These are phyloP conservation scores for Aspergillus sp. DNA, from an alignment of 2,329 filamentous ascomycete genomes.

Conservation along the genomic window DNA sequence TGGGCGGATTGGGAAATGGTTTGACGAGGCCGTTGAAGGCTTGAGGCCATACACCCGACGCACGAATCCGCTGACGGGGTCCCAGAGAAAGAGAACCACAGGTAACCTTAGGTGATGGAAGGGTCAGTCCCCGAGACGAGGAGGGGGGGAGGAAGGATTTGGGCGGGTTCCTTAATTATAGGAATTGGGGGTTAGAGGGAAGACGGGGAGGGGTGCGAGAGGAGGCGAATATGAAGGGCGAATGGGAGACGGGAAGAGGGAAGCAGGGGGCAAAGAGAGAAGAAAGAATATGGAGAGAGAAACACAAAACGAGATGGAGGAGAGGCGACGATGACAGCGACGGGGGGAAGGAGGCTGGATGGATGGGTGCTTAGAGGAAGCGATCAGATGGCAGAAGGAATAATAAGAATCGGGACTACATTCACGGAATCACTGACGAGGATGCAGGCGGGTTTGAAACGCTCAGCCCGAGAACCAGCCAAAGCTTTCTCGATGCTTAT, in stretches of 20 bases:
- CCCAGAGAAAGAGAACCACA: not conserved
- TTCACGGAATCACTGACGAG: constrained; percentile 8
- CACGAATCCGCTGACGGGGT: constrained; percentile 2
- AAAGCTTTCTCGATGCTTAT: constrained; percentile 7
- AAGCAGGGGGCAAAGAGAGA: not conserved
- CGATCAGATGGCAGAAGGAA: constrained; percentile 6
- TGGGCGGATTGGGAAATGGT: constrained; percentile 11
- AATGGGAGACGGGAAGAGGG: not conserved
- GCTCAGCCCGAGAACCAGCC: not conserved
- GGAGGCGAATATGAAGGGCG: not conserved
- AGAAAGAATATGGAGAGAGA: not conserved
- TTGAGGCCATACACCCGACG: constrained; percentile 7
- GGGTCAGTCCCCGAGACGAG: not conserved
- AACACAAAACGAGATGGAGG: not conserved
- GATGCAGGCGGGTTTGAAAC: constrained; percentile 13
- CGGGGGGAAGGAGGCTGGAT: not conserved
- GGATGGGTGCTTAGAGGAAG: not conserved
- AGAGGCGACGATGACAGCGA: not conserved
- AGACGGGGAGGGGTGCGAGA: not conserved
- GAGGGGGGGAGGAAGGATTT: not conserved
- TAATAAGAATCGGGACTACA: constrained; percentile 14
- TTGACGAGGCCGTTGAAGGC: constrained; percentile 16
- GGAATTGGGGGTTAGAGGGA: not conserved
- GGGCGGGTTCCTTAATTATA: not conserved
- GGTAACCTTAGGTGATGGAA: not conserved